Evolutionary conservation across 495 filamentous ascomycete genomes (phyloP).

Genomic region (Sphaerosporella brunnea): DNA sequence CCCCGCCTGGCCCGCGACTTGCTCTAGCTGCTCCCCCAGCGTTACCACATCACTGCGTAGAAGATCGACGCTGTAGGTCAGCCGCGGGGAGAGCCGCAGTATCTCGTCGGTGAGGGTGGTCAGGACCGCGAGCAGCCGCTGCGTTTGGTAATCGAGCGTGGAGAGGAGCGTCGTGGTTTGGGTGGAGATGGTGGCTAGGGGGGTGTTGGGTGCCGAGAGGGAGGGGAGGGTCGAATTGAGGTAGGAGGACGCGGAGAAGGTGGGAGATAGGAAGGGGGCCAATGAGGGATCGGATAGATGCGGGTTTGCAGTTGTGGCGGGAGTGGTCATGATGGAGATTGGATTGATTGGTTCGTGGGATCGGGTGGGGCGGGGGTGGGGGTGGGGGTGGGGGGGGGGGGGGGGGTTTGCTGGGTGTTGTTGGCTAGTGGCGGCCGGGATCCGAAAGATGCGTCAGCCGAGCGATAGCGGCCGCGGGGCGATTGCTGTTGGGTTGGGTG

Average conservation of each 20-base stretch:
- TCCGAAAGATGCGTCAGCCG: no score
- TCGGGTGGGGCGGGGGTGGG: no score
- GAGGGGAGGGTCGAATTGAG: slow-evolving; percentile 59
- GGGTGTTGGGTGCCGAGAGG: slow-evolving; percentile 33
- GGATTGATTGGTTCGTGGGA: no score
- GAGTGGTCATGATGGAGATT: no score
- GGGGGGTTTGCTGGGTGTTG: no score
- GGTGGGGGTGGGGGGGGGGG: no score
- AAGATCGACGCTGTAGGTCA: slow-evolving; percentile 91
- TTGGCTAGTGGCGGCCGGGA: no score
- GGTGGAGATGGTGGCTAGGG: slow-evolving; percentile 57
- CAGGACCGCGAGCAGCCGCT: slow-evolving; percentile 61
- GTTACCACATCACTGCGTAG: slow-evolving; percentile 73
- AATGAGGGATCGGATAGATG: slow-evolving; percentile 45
- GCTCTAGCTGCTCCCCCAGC: slow-evolving; percentile 48
- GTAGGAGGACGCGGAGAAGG: slow-evolving; percentile 66
- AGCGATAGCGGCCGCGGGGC: no score
- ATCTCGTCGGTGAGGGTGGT: slow-evolving; percentile 91
- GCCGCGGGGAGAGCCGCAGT: slow-evolving; percentile 59
- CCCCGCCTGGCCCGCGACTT: slow-evolving; percentile 53
- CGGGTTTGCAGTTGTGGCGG: no score
- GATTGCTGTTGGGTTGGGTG: no score
- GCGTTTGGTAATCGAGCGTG: slow-evolving; percentile 71
- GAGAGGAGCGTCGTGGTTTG: slow-evolving; percentile 73
- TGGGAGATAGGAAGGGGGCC: slow-evolving; percentile 48